A percentile compares a stretch with the other conserved stretches of the same genome.
These are phyloP conservation scores for Leptographium lundbergii DNA, from an alignment of 2,329 filamentous ascomycete genomes.

Conservation along the genomic window DNA sequence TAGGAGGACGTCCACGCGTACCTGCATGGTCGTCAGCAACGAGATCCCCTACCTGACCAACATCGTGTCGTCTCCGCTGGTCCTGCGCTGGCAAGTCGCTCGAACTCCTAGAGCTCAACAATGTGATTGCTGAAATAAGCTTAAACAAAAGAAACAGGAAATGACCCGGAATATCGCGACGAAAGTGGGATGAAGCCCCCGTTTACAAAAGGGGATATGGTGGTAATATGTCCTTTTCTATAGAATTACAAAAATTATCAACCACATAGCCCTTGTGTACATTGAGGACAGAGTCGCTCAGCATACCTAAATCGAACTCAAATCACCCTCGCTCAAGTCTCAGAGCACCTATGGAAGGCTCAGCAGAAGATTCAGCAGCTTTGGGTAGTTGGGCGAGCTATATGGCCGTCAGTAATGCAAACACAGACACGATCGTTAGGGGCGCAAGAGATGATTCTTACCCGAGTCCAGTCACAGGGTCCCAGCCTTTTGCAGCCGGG, in stretches of 20 bases:
- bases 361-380: slow-evolving; percentile 13
- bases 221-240: background rate
- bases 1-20: too few species aligned
- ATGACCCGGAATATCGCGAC: too few species aligned
- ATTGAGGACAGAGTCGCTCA: background rate
- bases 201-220: too few species aligned
- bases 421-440: background rate
- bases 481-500: slow-evolving; percentile 16
- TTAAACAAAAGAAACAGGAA: background rate
- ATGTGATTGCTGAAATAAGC: too few species aligned
- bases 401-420: background rate
- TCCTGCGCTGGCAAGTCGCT: too few species aligned
- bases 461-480: slow-evolving; percentile 16
- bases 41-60: too few species aligned
- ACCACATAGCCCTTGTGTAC: background rate
- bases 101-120: too few species aligned
- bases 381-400: slow-evolving; percentile 13
- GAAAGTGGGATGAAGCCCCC: too few species aligned
- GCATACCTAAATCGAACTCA: background rate
- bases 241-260: background rate
- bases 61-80: too few species aligned
- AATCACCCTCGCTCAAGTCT: background rate
- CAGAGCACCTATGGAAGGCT: slow-evolving; percentile 3
- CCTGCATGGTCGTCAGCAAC: too few species aligned
- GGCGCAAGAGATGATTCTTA: background rate